Percentiles rank a stretch among this genome's conserved stretches.
phyloP scores from a whole-genome alignment of 805 yeast genomes.

The Metschnikowia reukaufii region DNA sequence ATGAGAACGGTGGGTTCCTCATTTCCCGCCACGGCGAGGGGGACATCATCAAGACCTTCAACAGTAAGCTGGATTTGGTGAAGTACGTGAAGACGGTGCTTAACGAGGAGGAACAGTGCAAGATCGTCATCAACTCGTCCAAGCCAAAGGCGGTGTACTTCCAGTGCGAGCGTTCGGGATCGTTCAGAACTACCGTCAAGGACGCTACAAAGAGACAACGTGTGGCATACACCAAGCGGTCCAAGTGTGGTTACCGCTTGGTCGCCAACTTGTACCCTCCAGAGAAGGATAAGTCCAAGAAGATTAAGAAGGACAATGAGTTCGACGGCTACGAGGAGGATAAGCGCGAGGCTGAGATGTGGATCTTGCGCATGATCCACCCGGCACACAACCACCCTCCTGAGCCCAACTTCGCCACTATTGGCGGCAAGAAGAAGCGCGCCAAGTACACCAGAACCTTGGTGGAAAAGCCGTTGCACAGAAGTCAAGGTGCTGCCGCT shows the following conservation, averaged over 20 bases:
- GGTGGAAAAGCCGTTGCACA: conserved; percentile 45
- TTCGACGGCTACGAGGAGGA: conserved; percentile 23
- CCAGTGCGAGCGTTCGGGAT: conserved; percentile 47
- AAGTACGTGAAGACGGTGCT: conserved; percentile 39
- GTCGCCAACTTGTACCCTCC: conserved; percentile 42
- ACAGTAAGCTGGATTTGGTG: conserved; percentile 24
- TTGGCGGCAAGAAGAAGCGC: conserved; percentile 37
- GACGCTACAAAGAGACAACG: conserved; percentile 46
- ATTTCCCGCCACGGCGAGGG: conserved; percentile 23
- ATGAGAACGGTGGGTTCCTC: conserved; percentile 22
- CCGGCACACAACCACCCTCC: conserved; percentile 47
- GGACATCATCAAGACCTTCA: conserved; percentile 25
- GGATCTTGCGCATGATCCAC: conserved; percentile 49
- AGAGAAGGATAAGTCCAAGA: conserved; percentile 42
- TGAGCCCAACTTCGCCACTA: conserved; percentile 33
- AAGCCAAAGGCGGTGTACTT: conserved; percentile 50
- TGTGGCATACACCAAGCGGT: conserved; percentile 47
- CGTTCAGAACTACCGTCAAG: conserved; percentile 47
- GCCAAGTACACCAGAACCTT: conserved; percentile 40
- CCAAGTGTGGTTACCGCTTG: conserved; percentile 46
- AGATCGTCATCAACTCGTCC: conserved; percentile 47
- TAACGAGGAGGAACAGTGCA: conserved; percentile 37
- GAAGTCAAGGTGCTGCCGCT: conserved; percentile 21
- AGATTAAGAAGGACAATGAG: conserved; percentile 27
- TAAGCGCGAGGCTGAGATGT: conserved; percentile 35